phyloP scores from a whole-genome alignment of 2,329 filamentous ascomycete species.

The Cercospora janseana region DNA sequence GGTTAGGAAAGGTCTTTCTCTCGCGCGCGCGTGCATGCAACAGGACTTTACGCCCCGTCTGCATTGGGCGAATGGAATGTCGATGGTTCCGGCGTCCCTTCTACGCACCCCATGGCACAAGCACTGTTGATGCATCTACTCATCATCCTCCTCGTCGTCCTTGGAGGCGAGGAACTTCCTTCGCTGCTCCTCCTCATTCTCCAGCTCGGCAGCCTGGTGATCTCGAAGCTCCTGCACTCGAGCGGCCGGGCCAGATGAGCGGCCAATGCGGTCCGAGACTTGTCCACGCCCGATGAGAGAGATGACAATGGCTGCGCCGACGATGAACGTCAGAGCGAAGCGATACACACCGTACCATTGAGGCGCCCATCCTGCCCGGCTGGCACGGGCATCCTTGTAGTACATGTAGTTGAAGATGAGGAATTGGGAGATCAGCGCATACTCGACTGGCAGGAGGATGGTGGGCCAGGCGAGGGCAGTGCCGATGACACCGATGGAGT shows the following conservation, averaged over 20 bases:
- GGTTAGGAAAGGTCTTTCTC: background rate
- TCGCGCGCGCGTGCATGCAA: background rate
- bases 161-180: conserved; percentile 32
- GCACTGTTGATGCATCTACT: conserved; percentile 13
- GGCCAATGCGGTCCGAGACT: conserved; percentile 59
- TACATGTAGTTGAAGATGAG: conserved; percentile 80
- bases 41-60: background rate
- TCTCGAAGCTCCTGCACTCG: conserved; percentile 51
- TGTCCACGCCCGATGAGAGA: conserved; percentile 80
- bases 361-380: conserved; percentile 73
- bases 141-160: conserved; percentile 34
- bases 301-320: conserved; percentile 76
- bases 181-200: conserved; percentile 36
- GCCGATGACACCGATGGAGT: conserved; percentile 76
- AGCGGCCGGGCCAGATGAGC: conserved; percentile 46
- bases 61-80: too few relatives aligned
- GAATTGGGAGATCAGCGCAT: conserved; percentile 83
- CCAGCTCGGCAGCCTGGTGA: conserved; percentile 30
- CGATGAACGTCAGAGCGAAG: conserved; percentile 87
- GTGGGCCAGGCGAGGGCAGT: conserved; percentile 88
- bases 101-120: background rate
- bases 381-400: conserved; percentile 75
- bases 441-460: conserved; percentile 76
- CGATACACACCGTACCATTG: conserved; percentile 86
- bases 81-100: too few relatives aligned